phyloP scores from a whole-genome alignment of 1,284 basidiomycete species.

The Cutaneotrichosporon curvatum region DNA sequence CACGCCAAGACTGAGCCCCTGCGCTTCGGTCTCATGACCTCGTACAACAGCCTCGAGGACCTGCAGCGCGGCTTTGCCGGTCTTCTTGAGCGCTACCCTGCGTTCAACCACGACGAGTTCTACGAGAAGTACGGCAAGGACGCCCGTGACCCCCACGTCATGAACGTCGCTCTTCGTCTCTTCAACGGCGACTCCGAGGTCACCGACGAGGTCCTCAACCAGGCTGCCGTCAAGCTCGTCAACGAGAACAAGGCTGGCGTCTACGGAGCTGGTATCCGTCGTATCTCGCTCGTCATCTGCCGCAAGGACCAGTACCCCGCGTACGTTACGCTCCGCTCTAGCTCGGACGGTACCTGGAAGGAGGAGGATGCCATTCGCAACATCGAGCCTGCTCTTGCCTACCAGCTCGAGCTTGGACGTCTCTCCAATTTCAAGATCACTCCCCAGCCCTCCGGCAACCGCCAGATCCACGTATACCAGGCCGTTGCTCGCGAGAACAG shows the following conservation, averaged over 20 bases:
- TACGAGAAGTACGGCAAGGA: slow-evolving; percentile 65
- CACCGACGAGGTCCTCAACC: slow-evolving; percentile 70
- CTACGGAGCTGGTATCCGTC: slow-evolving; percentile 70
- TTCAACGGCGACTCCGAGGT: slow-evolving; percentile 60
- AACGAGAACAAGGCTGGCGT: slow-evolving; percentile 65
- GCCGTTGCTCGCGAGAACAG: slow-evolving; percentile 93
- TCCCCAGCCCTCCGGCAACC: slow-evolving; percentile 85
- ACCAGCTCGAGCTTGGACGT: slow-evolving; percentile 94
- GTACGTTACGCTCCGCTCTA: slow-evolving; percentile 80
- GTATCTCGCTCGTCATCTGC: slow-evolving; percentile 88
- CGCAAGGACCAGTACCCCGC: slow-evolving; percentile 85
- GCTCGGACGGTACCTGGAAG: slow-evolving; percentile 64
- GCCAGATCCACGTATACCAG: slow-evolving; percentile 95
- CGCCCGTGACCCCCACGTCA: slow-evolving; percentile 74
- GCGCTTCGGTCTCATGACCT: slow-evolving; percentile 80
- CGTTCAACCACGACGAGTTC: slow-evolving; percentile 65
- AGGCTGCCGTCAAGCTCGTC: slow-evolving; percentile 64
- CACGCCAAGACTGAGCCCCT: slow-evolving; percentile 73
- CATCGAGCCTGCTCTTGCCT: slow-evolving; percentile 96
- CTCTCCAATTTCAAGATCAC: slow-evolving; percentile 95
- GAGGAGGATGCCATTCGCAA: slow-evolving; percentile 97
- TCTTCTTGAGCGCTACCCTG: slow-evolving; percentile 55
- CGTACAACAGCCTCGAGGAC: slow-evolving; percentile 68
- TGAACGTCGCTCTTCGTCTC: slow-evolving; percentile 85
- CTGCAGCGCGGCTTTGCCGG: slow-evolving; percentile 66